phyloP scores from a whole-genome alignment of 352 stramenopile genomes.

The Pythium guiyangense region DNA sequence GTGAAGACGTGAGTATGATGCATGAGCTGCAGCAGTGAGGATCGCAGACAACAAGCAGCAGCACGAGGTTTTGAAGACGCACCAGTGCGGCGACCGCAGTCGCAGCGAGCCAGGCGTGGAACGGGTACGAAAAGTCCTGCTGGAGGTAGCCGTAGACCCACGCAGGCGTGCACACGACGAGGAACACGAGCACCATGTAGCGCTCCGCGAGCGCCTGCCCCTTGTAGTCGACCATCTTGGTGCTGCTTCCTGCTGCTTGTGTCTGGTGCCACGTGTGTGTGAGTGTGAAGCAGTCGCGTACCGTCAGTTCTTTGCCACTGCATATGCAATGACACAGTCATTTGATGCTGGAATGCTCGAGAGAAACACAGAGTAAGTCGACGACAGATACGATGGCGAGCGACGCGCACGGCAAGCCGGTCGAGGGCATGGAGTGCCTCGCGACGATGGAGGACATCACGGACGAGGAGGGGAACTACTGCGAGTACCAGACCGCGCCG shows the following conservation, averaged over 20 bases:
- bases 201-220: conserved; percentile 68
- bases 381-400: conserved; percentile 15
- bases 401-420: conserved; percentile 66
- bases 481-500: conserved; percentile 91
- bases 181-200: conserved; percentile 58
- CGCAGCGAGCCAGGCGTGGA: conserved; percentile 65
- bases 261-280: conserved; percentile 6
- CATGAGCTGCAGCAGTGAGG: neutral
- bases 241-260: neutral
- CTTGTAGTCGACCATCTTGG: conserved; percentile 84
- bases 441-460: conserved; percentile 96
- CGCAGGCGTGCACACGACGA: conserved; percentile 69
- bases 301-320: neutral
- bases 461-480: conserved; percentile 82
- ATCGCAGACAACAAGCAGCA: neutral
- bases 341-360: too few species aligned
- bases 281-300: neutral
- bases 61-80: conserved; percentile 6
- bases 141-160: conserved; percentile 84
- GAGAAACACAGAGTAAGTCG: too few species aligned
- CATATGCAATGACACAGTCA: too few species aligned
- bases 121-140: conserved; percentile 77
- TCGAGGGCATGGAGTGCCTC: conserved; percentile 88
- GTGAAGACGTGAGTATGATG: neutral
- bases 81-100: conserved; percentile 59